Percentiles rank a stretch among this genome's conserved stretches.
These are phyloP conservation scores for Amanita molliuscula DNA, from an alignment of 768 basidiomycete genomes.

Conservation along the genomic window DNA sequence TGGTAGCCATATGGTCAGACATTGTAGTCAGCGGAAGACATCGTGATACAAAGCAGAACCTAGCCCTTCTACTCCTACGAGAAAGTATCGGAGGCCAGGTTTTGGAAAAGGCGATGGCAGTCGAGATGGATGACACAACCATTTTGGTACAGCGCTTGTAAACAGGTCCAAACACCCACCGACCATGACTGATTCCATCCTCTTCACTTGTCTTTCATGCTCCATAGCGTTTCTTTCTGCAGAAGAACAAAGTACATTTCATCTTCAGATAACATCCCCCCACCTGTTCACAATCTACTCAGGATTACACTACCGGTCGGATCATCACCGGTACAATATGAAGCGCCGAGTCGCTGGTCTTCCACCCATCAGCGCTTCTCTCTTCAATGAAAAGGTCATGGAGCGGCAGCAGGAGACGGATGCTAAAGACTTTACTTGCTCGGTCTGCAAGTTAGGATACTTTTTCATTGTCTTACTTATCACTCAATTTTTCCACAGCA, in stretches of 20 bases:
- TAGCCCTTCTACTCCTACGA: conserved; percentile 32
- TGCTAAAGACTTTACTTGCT: conserved; percentile 55
- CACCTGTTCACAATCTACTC: not conserved
- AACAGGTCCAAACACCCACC: conserved; percentile 6
- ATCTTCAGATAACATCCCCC: not conserved
- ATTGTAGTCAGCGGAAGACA: conserved; percentile 15
- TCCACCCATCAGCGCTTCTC: conserved; percentile 64
- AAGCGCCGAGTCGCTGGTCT: conserved; percentile 89
- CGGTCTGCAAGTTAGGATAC: conserved; percentile 71
- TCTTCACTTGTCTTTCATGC: conserved; percentile 90
- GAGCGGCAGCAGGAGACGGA: conserved; percentile 73
- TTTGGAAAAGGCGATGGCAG: conserved; percentile 30
- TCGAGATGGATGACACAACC: conserved; percentile 53
- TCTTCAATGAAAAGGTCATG: conserved; percentile 85
- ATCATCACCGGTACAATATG: conserved; percentile 97
- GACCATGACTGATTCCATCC: conserved; percentile 23
- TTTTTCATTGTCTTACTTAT: conserved; percentile 2
- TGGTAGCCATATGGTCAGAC: conserved; percentile 27
- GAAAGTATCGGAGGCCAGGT: conserved; percentile 35
- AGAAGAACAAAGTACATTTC: conserved; percentile 61
- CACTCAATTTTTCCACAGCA: conserved; percentile 36
- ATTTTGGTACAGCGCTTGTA: conserved; percentile 29
- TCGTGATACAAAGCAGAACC: conserved; percentile 15
- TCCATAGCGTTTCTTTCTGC: conserved; percentile 77
- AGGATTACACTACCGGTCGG: conserved; percentile 87